phyloP scores from a whole-genome alignment of 805 yeast genomes.

The Pichia pseudocactophila region DNA sequence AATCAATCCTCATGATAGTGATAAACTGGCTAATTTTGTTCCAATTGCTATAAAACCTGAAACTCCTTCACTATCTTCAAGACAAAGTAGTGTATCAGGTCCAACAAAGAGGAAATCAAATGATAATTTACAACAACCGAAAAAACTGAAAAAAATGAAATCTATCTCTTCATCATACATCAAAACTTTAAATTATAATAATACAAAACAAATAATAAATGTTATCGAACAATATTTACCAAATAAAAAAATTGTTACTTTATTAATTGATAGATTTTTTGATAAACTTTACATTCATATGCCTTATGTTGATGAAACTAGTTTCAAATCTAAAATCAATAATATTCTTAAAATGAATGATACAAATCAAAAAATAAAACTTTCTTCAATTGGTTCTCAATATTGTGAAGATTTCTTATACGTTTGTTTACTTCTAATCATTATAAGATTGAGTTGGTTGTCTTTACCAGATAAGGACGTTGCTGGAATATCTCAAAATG shows the following conservation, averaged over 20 bases:
- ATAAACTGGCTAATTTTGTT: conserved; percentile 11
- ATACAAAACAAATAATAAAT: conserved; percentile 31
- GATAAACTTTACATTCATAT: conserved; percentile 50
- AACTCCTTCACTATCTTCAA: conserved; percentile 1
- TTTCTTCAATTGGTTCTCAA: conserved; percentile 26
- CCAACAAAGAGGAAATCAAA: conserved; percentile 4
- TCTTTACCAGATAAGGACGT: conserved; percentile 37
- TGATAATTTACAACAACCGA: conserved; percentile 1
- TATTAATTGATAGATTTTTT: conserved; percentile 51
- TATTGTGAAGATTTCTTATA: conserved; percentile 37
- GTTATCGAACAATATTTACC: conserved; percentile 44
- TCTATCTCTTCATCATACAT: conserved; percentile 26
- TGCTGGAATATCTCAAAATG: conserved; percentile 25
- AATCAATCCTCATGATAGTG: conserved; percentile 13
- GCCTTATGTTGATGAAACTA: conserved; percentile 57
- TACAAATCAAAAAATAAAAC: conserved; percentile 23
- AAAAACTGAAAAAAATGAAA: conserved; percentile 19
- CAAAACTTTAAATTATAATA: conserved; percentile 31
- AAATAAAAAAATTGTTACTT: conserved; percentile 43
- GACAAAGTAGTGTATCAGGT: conserved; percentile 7
- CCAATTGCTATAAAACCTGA: conserved; percentile 16
- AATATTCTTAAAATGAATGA: conserved; percentile 38
- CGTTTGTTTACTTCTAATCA: conserved; percentile 43
- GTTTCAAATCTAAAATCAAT: conserved; percentile 35
- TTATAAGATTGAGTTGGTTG: conserved; percentile 47